Percentiles rank a stretch among this genome's conserved stretches.
phyloP scores from a whole-genome alignment of 176 grass and related monocot species.

The Eremochloa ophiuroides region DNA sequence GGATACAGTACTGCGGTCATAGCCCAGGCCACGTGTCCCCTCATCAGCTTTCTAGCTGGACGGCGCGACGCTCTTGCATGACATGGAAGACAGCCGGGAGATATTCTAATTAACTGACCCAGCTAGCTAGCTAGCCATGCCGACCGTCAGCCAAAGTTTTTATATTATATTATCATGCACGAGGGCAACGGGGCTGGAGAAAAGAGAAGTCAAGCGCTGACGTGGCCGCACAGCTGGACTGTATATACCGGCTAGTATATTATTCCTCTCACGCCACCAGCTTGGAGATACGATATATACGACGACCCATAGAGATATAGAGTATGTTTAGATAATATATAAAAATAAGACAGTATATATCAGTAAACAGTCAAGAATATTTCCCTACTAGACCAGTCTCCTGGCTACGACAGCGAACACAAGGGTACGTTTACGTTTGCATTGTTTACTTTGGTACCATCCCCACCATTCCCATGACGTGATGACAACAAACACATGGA shows the following conservation, averaged over 20 bases:
- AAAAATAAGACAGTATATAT: no score
- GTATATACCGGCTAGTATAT: background rate
- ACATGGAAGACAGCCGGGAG: background rate
- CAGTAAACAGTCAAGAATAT: no score
- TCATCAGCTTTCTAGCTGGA: background rate
- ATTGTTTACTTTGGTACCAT: background rate
- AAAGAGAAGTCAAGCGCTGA: background rate
- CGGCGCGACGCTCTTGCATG: background rate
- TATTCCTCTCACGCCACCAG: background rate
- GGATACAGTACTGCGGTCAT: no score
- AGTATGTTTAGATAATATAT: background rate
- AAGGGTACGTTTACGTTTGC: background rate
- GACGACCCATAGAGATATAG: background rate
- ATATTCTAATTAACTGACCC: background rate
- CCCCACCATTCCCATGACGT: background rate
- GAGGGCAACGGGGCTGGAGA: background rate
- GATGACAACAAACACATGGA: background rate
- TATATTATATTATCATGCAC: no score
- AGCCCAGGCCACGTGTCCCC: background rate
- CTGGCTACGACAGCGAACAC: background rate
- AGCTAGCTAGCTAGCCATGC: no score
- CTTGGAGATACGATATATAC: constrained; percentile 3
- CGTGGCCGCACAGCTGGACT: constrained; percentile 21
- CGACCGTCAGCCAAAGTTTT: background rate
- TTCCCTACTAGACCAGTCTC: no score